phyloP scores from a whole-genome alignment of 495 filamentous ascomycete species.

The Penicillium turbatum region DNA sequence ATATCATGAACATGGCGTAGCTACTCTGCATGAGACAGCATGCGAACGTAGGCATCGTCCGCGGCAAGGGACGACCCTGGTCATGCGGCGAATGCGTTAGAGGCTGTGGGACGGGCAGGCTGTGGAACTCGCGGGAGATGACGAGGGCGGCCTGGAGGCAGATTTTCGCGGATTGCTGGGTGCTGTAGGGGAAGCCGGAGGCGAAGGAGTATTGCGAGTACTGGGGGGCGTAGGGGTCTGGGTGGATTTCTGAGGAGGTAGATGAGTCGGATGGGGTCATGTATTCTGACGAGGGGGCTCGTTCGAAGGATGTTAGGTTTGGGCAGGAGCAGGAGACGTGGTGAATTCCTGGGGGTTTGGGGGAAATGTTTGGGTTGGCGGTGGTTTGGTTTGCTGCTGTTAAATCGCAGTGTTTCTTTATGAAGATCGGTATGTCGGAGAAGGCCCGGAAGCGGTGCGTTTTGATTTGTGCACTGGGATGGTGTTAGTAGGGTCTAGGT shows the following conservation, averaged over 20 bases:
- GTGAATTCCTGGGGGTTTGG: constrained; percentile 29
- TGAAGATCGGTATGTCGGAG: constrained; percentile 56
- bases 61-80: constrained; percentile 36
- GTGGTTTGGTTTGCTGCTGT: constrained; percentile 32
- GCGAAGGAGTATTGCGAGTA: constrained; percentile 33
- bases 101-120: constrained; percentile 48
- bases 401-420: constrained; percentile 55
- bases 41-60: constrained; percentile 58
- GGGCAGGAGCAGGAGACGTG: constrained; percentile 35
- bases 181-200: constrained; percentile 47
- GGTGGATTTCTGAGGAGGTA: constrained; percentile 33
- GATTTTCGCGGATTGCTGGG: constrained; percentile 51
- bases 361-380: constrained; percentile 19
- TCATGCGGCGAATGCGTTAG: constrained; percentile 21
- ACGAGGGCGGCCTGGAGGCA: constrained; percentile 49
- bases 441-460: constrained; percentile 58
- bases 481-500: constrained; percentile 1
- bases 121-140: constrained; percentile 49
- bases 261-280: constrained; percentile 38
- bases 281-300: constrained; percentile 35
- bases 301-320: constrained; percentile 31
- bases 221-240: constrained; percentile 23
- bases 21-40: constrained; percentile 61
- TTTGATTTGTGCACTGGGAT: constrained; percentile 54
- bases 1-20: constrained; percentile 58